phyloP scores from a whole-genome alignment of 1,139 yeast species.

The Taphrina sp. region DNA sequence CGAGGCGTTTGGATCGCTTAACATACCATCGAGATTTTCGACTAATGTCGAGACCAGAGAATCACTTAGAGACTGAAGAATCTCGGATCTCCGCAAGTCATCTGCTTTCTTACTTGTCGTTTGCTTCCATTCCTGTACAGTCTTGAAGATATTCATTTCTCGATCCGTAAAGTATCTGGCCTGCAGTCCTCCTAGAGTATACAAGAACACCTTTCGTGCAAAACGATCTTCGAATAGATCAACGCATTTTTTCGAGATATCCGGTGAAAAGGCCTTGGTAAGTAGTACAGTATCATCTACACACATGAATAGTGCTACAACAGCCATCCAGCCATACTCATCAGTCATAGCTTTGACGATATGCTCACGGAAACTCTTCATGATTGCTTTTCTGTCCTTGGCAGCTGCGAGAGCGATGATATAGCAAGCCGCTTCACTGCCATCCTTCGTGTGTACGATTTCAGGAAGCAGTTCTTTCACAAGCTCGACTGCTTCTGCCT shows the following conservation, averaged over 20 bases:
- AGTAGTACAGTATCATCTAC: constrained; percentile 92
- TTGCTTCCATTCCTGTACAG: constrained; percentile 63
- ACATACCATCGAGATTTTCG: constrained; percentile 52
- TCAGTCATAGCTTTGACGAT: constrained; percentile 71
- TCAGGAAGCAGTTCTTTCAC: constrained; percentile 88
- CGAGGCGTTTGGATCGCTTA: constrained; percentile 72
- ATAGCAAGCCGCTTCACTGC: constrained; percentile 82
- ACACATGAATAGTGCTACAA: constrained; percentile 74
- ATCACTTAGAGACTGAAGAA: constrained; percentile 65
- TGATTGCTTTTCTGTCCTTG: constrained; percentile 80
- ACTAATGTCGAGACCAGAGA: constrained; percentile 58
- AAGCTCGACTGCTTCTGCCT: constrained; percentile 77
- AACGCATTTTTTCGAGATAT: constrained; percentile 57
- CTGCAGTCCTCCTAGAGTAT: constrained; percentile 69
- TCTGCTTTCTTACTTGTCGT: constrained; percentile 80
- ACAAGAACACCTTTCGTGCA: constrained; percentile 85
- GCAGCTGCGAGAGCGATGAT: constrained; percentile 82
- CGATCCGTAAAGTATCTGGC: constrained; percentile 75
- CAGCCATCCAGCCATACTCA: constrained; percentile 80
- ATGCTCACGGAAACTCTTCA: constrained; percentile 72
- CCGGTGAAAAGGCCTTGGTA: constrained; percentile 65
- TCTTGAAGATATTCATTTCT: constrained; percentile 58
- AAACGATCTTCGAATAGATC: constrained; percentile 67
- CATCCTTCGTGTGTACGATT: constrained; percentile 91
- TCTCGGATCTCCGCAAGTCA: constrained; percentile 68